Base-by-base conservation (phyloP, 208 protist species). In the Acanthamoeba castellanii region DNA sequence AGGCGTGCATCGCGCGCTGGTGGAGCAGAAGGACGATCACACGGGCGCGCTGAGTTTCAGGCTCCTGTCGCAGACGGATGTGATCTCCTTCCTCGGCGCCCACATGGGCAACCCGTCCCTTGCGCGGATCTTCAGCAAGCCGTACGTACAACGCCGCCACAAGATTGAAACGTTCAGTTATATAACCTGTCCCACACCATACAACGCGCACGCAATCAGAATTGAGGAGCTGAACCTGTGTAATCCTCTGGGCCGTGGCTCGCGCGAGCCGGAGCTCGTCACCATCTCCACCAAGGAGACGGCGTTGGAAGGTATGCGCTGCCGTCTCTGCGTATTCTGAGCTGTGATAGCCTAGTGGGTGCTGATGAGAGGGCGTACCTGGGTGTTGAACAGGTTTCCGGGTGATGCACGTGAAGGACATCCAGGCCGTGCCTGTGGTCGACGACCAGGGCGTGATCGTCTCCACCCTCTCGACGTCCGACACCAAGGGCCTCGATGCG, bases 371-470 rank as follows among this genome's bases (percentile, higher is more conserved):
- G 20, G 30, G 11, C 18, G 14, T 45, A 14, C 3, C 25, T 78
- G 30, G 25, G 59, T 14, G 59, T 14, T 9, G 59, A 18, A 25
- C 70, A 78, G 70, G 81, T 5, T 88, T 88, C 81, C 81, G 81
- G 4, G 18, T 88, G 47, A 88, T 88, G 81, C 81, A 88, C 81
- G 27, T 64, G 47, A 88, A 88, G 81, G 81, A 88, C 81, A 88
- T 88, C 50, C 81, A 88, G 30, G 81, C 81, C 25, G 27, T 88
- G 8, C 81, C 81, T 0, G 81, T 88, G 20, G 81, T 88, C 3
- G 81, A 88, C 50, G 81, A 88, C 5, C 81, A 88, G 52, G 81
- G 81, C 50, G 47, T 88, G n/a, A 88, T 88, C 45, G 81, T 88
- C 47, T 64, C 81, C 81, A 88, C 81, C 52, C 81, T 88, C 50